A percentile compares a stretch with the other conserved stretches of the same genome.
Conservation (phyloP, 805 yeast genomes). For the Starmerella floricola region DNA sequence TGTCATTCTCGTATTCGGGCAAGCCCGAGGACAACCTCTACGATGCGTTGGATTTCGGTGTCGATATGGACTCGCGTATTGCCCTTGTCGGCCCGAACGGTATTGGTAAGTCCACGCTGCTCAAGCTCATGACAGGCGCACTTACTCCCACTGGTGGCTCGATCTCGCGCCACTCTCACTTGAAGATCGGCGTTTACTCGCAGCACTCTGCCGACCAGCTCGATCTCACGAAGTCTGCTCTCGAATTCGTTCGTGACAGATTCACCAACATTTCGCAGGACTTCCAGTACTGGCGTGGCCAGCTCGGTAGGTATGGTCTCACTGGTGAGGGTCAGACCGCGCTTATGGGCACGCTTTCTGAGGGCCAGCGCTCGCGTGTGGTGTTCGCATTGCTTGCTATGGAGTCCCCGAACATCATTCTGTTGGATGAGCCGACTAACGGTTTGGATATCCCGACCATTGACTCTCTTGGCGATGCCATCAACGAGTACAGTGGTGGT, state of each 20-base stretch:
- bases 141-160: slow-evolving; percentile 84
- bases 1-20: slow-evolving; percentile 69
- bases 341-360: slow-evolving; percentile 95
- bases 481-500: slow-evolving; percentile 91
- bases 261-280: slow-evolving; percentile 86
- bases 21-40: slow-evolving; percentile 78
- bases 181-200: slow-evolving; percentile 96
- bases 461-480: slow-evolving; percentile 95
- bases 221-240: slow-evolving; percentile 86
- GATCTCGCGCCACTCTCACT: slow-evolving; percentile 93
- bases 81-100: slow-evolving; percentile 98
- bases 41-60: slow-evolving; percentile 88
- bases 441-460: slow-evolving; percentile 97
- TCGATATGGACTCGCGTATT: slow-evolving; percentile 97
- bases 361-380: slow-evolving; percentile 98
- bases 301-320: slow-evolving; percentile 93
- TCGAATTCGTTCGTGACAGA: slow-evolving; percentile 93
- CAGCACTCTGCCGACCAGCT: slow-evolving; percentile 98
- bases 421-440: slow-evolving; percentile 98
- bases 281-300: slow-evolving; percentile 91
- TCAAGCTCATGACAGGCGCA: slow-evolving; percentile 93
- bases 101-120: slow-evolving; percentile 93
- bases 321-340: slow-evolving; percentile 99
- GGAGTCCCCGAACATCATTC: slow-evolving; percentile 85
- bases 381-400: slow-evolving; percentile 93